These are phyloP conservation scores for Ilyonectria robusta DNA, from an alignment of 2,329 filamentous ascomycete species.

Conservation along the genomic window DNA sequence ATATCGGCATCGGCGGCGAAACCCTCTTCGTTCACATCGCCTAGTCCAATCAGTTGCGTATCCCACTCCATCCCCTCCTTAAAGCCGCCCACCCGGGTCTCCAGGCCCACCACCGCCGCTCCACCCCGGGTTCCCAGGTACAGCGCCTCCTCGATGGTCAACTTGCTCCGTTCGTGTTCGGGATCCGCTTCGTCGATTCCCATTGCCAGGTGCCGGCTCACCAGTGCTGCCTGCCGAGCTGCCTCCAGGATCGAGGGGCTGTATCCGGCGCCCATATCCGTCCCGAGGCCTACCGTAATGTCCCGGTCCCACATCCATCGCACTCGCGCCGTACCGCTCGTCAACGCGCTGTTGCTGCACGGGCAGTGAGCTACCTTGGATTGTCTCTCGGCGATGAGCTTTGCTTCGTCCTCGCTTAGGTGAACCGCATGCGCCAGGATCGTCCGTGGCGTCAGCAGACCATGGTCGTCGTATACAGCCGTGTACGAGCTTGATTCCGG, in stretches of 20 bases:
- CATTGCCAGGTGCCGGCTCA: constrained; percentile 80
- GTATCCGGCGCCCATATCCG: constrained; percentile 92
- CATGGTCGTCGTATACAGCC: constrained; percentile 81
- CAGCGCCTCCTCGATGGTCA: constrained; percentile 88
- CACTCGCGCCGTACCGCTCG: constrained; percentile 83
- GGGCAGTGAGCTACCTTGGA: constrained; percentile 89
- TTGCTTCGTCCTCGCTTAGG: constrained; percentile 76
- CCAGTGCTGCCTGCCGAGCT: constrained; percentile 84
- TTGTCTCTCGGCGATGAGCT: constrained; percentile 71
- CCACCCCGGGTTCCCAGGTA: constrained; percentile 92
- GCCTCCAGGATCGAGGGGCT: constrained; percentile 85
- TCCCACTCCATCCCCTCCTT: constrained; percentile 92
- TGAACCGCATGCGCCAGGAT: constrained; percentile 91
- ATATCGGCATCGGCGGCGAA: constrained; percentile 50
- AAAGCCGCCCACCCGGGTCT: constrained; percentile 81
- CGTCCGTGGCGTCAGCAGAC: constrained; percentile 79
- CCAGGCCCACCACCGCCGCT: constrained; percentile 83
- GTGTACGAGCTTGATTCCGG: constrained; percentile 76
- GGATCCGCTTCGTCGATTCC: constrained; percentile 48
- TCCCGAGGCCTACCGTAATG: constrained; percentile 87
- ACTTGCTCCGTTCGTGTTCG: constrained; percentile 68
- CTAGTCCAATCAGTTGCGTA: constrained; percentile 84
- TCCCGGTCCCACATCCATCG: constrained; percentile 81
- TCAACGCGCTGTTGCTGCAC: constrained; percentile 86
- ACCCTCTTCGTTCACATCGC: constrained; percentile 61